Percentiles rank a stretch among this genome's conserved stretches.
Evolutionary conservation across 306 rosid species (phyloP).

Genomic region (Astragalus glycyphyllos): DNA sequence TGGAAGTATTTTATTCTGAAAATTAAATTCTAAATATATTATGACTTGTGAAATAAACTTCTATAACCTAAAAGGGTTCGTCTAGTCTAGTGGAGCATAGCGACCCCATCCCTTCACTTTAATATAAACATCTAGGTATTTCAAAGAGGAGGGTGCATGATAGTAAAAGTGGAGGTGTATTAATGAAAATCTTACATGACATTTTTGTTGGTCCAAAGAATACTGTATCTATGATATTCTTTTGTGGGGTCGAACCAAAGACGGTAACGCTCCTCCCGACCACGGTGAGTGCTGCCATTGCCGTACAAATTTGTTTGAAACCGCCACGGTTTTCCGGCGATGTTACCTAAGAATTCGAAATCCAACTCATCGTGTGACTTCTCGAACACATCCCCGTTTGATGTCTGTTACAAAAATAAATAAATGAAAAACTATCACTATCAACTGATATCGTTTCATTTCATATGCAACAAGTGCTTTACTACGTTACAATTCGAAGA

Average conservation of each 20-base stretch:
- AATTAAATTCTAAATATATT: too few relatives aligned
- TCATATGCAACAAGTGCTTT: too few relatives aligned
- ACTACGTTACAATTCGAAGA: neutral
- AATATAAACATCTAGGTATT: too few relatives aligned
- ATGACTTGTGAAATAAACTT: too few relatives aligned
- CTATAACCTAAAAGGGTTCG: too few relatives aligned
- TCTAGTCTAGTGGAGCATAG: too few relatives aligned
- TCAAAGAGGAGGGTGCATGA: too few relatives aligned
- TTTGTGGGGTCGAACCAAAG: constrained; percentile 93
- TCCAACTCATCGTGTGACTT: constrained; percentile 91
- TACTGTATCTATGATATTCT: constrained; percentile 81
- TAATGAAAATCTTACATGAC: constrained; percentile 59
- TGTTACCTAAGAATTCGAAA: constrained; percentile 88
- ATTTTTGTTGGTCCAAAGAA: constrained; percentile 79
- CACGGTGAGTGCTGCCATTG: constrained; percentile 89
- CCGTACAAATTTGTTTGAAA: constrained; percentile 95
- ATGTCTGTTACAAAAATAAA: constrained; percentile 55
- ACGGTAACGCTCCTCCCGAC: constrained; percentile 91
- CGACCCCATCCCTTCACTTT: too few relatives aligned
- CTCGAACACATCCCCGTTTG: constrained; percentile 87
- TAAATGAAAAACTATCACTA: constrained; percentile 19
- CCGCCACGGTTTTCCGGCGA: constrained; percentile 88
- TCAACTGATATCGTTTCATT: neutral
- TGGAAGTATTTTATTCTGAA: too few relatives aligned
- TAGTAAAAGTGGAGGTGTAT: too few relatives aligned